Evolutionary conservation across 495 filamentous ascomycete species (phyloP).

Genomic region (Pseudevernia furfuracea): DNA sequence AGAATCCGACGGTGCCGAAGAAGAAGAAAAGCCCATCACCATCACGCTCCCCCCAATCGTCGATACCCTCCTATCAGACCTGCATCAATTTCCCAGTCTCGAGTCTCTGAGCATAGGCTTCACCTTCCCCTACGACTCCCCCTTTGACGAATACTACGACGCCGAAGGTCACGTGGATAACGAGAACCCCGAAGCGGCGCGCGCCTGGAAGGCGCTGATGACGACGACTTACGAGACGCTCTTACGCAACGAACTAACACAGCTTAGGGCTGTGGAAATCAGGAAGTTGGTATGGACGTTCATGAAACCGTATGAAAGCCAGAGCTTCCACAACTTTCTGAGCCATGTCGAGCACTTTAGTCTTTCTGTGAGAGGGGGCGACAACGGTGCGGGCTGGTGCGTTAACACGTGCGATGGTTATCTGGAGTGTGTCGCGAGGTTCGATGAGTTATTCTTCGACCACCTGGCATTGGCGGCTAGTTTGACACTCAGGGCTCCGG

Average conservation of each 20-base stretch:
- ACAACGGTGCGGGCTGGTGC: neutral
- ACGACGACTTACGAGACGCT: neutral
- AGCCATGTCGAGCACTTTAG: neutral
- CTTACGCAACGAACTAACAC: neutral
- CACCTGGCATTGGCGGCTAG: neutral
- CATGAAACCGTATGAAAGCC: neutral
- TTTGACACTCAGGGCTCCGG: neutral
- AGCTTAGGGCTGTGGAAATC: neutral
- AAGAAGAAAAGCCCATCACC: neutral
- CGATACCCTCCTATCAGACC: neutral
- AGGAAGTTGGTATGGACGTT: neutral
- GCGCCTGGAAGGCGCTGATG: neutral
- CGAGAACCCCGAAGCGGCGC: neutral
- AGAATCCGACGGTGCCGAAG: neutral
- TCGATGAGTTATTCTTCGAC: neutral
- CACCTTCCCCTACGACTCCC: neutral
- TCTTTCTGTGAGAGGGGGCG: neutral
- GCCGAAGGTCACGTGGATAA: neutral
- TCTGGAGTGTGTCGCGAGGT: neutral
- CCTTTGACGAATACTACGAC: neutral
- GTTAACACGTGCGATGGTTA: neutral
- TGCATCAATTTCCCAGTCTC: neutral
- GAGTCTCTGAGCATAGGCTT: constrained; percentile 7
- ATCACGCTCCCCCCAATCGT: neutral
- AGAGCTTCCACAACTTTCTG: neutral